Evolutionary conservation across 306 rosid genomes (phyloP), one percentile per base, ranked within the genome.

Genomic region (Malus asiatica): DNA sequence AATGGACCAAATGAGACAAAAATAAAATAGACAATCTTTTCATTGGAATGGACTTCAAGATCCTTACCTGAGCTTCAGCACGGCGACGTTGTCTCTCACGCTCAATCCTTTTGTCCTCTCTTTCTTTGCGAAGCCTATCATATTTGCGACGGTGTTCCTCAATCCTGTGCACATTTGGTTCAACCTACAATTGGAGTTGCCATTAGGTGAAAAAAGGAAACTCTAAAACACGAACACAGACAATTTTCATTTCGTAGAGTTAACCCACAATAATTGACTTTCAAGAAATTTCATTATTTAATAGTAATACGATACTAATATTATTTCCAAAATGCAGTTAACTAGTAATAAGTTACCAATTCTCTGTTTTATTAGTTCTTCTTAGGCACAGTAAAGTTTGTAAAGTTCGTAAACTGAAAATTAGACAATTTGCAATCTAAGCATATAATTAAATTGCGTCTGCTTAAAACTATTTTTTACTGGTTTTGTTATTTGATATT

Each of bases 121-220:
- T 86, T 86, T 90, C 96, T 81, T 93, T 93, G 64, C 77, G 88
- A 83, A 93, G 80, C 80, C 98, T 93, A 8, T 93, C 96, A 86
- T 93, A 93, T 85, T 93, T 93, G 59, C 98, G 90, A 29, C 86
- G 94, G 79, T 93, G 98, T 78, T 93, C 98, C 85, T 90, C 94
- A 78, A 93, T 81, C 88, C 74, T 90, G 86, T 90, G 98, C 73
- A 86, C 98, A 80, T 93, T 93, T 73, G 98, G 96, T 76, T 90
- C 95, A 80, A 93, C 96, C 98, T 93, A 32, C 75, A 70, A 40
- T 55, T 48, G 29, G 63, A 67, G 57, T 55, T 45, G 7, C 40
- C 46, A 35, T 22, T 40, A 71, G 48, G 53, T 16, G 23, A 25
- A 13, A n/a, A 62, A 63, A 32, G 64, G 55, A 62, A 62, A 63